Evolutionary conservation across 2,329 filamentous ascomycete species (phyloP).

Genomic region (Pseudogymnoascus sp.): DNA sequence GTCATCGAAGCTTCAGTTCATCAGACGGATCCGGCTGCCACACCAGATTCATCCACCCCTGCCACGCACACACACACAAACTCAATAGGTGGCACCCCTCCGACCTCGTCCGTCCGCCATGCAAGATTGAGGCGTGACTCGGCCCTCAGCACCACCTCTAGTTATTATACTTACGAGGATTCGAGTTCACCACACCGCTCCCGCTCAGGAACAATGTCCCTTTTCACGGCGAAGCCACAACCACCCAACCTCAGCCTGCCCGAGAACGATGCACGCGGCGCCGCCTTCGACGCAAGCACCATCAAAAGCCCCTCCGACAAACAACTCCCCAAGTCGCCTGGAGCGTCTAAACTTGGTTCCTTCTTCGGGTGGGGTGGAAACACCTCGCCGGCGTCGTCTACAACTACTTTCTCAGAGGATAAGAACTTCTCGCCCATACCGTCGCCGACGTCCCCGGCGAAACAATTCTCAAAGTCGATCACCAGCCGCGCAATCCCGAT

Average conservation of each 20-base stretch:
- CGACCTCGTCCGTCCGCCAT: constrained; percentile 20
- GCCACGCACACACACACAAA: constrained; percentile 9
- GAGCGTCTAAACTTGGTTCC: constrained; percentile 47
- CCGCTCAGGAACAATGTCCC: constrained; percentile 27
- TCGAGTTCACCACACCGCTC: constrained; percentile 21
- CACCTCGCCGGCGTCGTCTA: constrained; percentile 48
- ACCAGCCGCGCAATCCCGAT: constrained; percentile 31
- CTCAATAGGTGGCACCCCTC: constrained; percentile 5
- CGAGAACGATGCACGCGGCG: constrained; percentile 19
- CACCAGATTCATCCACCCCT: constrained; percentile 19
- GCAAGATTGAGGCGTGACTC: constrained; percentile 26
- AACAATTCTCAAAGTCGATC: constrained; percentile 23
- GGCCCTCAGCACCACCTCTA: constrained; percentile 22
- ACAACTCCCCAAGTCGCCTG: constrained; percentile 41
- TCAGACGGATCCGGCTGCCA: constrained; percentile 3
- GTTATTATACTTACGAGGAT: constrained; percentile 22
- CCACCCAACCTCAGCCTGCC: constrained; percentile 23
- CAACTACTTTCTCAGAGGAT: constrained; percentile 55
- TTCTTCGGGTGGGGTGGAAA: constrained; percentile 61
- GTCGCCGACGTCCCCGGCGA: constrained; percentile 42
- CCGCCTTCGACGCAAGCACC: constrained; percentile 22
- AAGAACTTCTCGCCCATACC: constrained; percentile 50
- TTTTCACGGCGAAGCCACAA: constrained; percentile 28
- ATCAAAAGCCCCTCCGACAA: constrained; percentile 24
- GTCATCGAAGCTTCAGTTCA: not conserved